phyloP scores from a whole-genome alignment of 805 yeast genomes.

The Cyberlindnera maclurae region DNA sequence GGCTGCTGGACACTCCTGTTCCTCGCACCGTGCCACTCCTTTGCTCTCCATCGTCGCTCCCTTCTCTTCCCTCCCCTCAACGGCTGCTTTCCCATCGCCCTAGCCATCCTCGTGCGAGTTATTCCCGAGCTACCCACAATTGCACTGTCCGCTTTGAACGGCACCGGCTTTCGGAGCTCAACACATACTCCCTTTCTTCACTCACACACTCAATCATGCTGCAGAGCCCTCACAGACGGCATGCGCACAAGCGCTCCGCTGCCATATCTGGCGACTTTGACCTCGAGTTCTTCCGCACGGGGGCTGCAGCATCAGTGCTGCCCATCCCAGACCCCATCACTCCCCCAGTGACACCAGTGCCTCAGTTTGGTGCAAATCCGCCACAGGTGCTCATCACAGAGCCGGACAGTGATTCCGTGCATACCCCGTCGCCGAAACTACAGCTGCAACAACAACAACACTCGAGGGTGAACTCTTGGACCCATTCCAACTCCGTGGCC shows the following conservation, averaged over 20 bases:
- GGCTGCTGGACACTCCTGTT: too few species aligned
- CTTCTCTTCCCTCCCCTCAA: too few species aligned
- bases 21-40: too few species aligned
- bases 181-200: too few species aligned
- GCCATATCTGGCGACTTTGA: constrained; percentile 88
- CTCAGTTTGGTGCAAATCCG: not conserved
- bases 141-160: too few species aligned
- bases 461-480: constrained; percentile 33
- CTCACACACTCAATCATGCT: too few species aligned
- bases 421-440: constrained; percentile 17
- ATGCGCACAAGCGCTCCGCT: constrained; percentile 79
- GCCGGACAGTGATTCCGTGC: constrained; percentile 4
- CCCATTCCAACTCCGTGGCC: constrained; percentile 25
- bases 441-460: constrained; percentile 23
- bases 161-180: too few species aligned
- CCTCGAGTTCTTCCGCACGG: constrained; percentile 18
- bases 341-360: constrained; percentile 1
- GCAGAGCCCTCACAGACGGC: constrained; percentile 36
- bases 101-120: too few species aligned
- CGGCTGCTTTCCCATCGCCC: too few species aligned
- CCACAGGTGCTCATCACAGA: constrained; percentile 15
- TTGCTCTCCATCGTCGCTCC: too few species aligned
- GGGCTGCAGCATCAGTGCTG: constrained; percentile 1
- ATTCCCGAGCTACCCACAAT: too few species aligned
- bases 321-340: not conserved